Evolutionary conservation across 768 basidiomycete species (phyloP).

Genomic region (Lyophyllum atratum): DNA sequence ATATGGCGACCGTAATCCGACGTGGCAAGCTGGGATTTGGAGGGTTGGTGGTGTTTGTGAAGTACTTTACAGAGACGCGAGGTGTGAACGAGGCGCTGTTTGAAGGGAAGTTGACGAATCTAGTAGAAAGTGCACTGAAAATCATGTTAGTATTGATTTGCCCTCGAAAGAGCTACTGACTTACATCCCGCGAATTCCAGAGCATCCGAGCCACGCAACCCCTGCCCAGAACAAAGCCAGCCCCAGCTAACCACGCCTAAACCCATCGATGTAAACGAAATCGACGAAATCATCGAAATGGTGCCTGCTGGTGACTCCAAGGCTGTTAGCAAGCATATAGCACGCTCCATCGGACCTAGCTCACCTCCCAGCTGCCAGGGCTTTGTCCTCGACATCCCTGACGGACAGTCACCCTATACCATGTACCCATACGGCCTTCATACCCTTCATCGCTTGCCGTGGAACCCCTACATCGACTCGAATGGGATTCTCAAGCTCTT

Average conservation of each 20-base stretch:
- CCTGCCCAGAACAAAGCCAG: no score
- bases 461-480: slow-evolving; percentile 13
- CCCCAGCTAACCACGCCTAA: no score
- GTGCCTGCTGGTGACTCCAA: no score
- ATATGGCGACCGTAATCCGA: background rate
- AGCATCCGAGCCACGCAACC: no score
- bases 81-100: background rate
- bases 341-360: no score
- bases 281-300: no score
- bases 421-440: slow-evolving; percentile 24
- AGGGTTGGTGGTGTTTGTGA: background rate
- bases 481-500: background rate
- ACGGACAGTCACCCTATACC: background rate
- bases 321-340: no score
- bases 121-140: background rate
- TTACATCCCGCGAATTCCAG: no score
- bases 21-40: background rate
- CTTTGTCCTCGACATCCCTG: background rate
- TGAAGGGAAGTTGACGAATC: background rate
- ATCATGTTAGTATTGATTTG: background rate
- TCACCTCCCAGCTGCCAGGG: background rate
- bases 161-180: no score
- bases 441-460: slow-evolving; percentile 5
- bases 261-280: no score
- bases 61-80: background rate